Percentiles rank a stretch among this genome's conserved stretches.
phyloP scores from a whole-genome alignment of 768 basidiomycete genomes.

The Tubosaeta sp. region DNA sequence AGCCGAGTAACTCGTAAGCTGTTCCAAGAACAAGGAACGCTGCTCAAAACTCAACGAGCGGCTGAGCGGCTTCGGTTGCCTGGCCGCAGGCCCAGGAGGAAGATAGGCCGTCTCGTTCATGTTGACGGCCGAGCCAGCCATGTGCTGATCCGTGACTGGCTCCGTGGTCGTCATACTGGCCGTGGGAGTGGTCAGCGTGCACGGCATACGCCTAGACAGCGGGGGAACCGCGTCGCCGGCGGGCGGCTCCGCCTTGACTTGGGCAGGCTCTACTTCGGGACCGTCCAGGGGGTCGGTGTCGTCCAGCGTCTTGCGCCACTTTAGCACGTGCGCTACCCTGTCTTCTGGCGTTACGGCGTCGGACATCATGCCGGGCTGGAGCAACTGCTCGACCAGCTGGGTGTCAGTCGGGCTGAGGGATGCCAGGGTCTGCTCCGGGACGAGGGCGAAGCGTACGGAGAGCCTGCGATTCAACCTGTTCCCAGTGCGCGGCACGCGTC shows the following conservation, averaged over 20 bases:
- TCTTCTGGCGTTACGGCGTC: conserved; percentile 22
- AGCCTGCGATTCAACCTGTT: conserved; percentile 21
- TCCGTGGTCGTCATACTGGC: conserved; percentile 29
- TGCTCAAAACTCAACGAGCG: conserved; percentile 51
- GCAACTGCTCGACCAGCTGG: conserved; percentile 43
- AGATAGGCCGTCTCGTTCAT: conserved; percentile 27
- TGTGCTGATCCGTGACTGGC: conserved; percentile 32
- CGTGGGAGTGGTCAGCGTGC: conserved; percentile 50
- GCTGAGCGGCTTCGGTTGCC: conserved; percentile 30
- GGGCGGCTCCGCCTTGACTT: conserved; percentile 1
- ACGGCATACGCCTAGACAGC: conserved; percentile 48
- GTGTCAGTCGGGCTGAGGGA: conserved; percentile 48
- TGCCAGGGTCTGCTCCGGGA: conserved; percentile 40
- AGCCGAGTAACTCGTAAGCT: conserved; percentile 34
- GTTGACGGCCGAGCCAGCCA: conserved; percentile 19
- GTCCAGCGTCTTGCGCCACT: conserved; percentile 33
- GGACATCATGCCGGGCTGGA: conserved; percentile 40
- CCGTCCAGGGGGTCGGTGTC: conserved; percentile 30
- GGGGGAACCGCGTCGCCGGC: neutral
- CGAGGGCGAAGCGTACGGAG: conserved; percentile 28
- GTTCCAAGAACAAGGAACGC: conserved; percentile 47
- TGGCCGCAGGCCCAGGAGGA: conserved; percentile 11
- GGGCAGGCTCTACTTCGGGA: conserved; percentile 29
- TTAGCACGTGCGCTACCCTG: conserved; percentile 25
- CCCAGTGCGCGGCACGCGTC: conserved; percentile 2